These are phyloP conservation scores for Castanospermum australe DNA, from an alignment of 306 rosid genomes.

Conservation along the genomic window DNA sequence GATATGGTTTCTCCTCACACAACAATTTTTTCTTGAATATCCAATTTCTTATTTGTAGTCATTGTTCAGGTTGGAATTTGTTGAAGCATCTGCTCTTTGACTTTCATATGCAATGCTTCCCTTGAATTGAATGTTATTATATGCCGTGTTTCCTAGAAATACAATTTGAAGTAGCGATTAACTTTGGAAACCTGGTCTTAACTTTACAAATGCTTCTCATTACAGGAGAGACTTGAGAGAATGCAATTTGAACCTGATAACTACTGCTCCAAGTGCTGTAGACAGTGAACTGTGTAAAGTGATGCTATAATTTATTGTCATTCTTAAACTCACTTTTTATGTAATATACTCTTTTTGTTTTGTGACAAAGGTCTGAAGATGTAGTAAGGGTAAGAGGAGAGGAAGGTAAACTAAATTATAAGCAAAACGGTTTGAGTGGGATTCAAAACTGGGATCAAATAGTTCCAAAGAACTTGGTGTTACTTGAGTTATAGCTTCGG, in stretches of 20 bases:
- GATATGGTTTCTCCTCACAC: too few relatives aligned
- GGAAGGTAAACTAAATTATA: too few relatives aligned
- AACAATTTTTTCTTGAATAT: not conserved
- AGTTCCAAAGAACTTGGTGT: too few relatives aligned
- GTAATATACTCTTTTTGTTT: not conserved
- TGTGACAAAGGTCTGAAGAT: too few relatives aligned
- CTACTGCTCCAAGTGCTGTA: conserved; percentile 59
- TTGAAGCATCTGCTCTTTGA: not conserved
- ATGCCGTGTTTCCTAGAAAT: not conserved
- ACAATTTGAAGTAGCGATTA: not conserved
- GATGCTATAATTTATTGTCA: conserved; percentile 46
- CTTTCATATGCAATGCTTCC: not conserved
- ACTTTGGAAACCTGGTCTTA: not conserved
- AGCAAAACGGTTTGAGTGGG: too few relatives aligned
- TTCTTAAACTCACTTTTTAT: conserved; percentile 23
- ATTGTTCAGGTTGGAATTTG: conserved; percentile 56
- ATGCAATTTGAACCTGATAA: conserved; percentile 52
- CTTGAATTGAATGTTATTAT: not conserved
- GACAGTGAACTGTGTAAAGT: conserved; percentile 47
- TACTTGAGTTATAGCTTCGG: too few relatives aligned
- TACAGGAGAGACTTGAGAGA: conserved; percentile 55
- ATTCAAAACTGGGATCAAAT: too few relatives aligned
- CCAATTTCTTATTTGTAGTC: not conserved
- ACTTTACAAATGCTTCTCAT: not conserved
- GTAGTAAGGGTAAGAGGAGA: too few relatives aligned